phyloP scores from a whole-genome alignment of 768 basidiomycete species.

The Lepiota brunneoincarnata region DNA sequence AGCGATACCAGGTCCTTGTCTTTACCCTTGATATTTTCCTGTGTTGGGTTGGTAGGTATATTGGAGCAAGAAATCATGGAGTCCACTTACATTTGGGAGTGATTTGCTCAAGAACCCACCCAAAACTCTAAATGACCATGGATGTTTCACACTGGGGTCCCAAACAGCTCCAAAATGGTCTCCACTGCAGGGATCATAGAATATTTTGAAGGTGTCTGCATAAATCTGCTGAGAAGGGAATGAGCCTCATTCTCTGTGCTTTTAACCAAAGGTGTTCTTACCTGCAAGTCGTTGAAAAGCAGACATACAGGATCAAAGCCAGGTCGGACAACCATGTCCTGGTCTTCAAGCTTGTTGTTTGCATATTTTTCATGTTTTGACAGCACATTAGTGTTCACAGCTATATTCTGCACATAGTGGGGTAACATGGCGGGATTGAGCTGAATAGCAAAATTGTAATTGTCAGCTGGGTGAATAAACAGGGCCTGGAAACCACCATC shows the following conservation, averaged over 20 bases:
- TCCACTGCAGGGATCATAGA: constrained; percentile 83
- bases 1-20: constrained; percentile 61
- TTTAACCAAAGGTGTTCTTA: constrained; percentile 27
- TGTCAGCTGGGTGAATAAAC: constrained; percentile 77
- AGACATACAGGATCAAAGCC: constrained; percentile 79
- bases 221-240: constrained; percentile 63
- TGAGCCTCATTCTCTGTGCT: background rate
- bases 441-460: constrained; percentile 84
- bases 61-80: background rate
- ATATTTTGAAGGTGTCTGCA: constrained; percentile 75
- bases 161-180: constrained; percentile 79
- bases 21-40: constrained; percentile 43
- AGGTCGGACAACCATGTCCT: constrained; percentile 40
- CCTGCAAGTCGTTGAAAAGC: constrained; percentile 72
- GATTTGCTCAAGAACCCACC: constrained; percentile 79
- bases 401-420: constrained; percentile 72
- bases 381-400: constrained; percentile 47
- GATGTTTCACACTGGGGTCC: constrained; percentile 67
- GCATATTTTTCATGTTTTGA: constrained; percentile 40
- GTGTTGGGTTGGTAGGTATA: background rate
- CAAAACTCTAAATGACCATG: constrained; percentile 75
- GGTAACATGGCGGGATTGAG: constrained; percentile 64
- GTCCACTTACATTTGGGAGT: constrained; percentile 31
- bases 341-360: constrained; percentile 33
- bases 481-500: constrained; percentile 50